phyloP scores from a whole-genome alignment of 2,329 filamentous ascomycete genomes.

The Hymenoscyphus linearis region DNA sequence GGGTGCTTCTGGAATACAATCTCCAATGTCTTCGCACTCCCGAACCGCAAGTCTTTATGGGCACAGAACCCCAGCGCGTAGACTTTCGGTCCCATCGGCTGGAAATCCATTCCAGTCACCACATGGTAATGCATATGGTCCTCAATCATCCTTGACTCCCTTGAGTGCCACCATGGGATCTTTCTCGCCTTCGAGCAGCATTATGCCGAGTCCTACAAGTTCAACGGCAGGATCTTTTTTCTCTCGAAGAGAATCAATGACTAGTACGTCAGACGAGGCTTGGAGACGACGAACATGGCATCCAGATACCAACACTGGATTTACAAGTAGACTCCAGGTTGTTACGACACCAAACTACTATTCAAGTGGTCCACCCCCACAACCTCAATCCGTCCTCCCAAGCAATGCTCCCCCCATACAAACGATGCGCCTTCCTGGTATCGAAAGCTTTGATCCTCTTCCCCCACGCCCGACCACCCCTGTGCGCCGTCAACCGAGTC shows the following conservation, averaged over 20 bases:
- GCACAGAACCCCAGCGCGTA: constrained; percentile 61
- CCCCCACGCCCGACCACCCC: constrained; percentile 59
- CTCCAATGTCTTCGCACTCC: constrained; percentile 65
- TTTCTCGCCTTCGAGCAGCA: constrained; percentile 52
- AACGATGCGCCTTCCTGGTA: constrained; percentile 71
- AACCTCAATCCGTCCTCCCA: constrained; percentile 22
- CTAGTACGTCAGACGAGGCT: constrained; percentile 63
- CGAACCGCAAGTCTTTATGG: constrained; percentile 69
- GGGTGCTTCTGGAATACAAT: constrained; percentile 56
- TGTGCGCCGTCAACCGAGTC: constrained; percentile 60
- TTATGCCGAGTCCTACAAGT: constrained; percentile 61
- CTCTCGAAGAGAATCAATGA: constrained; percentile 59
- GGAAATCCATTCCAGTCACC: constrained; percentile 69
- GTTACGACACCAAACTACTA: constrained; percentile 64
- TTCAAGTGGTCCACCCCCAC: constrained; percentile 33
- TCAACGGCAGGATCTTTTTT: constrained; percentile 51
- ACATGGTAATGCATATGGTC: constrained; percentile 50
- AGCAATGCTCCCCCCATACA: constrained; percentile 44
- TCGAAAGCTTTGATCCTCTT: constrained; percentile 83
- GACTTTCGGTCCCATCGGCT: constrained; percentile 76
- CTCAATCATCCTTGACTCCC: constrained; percentile 46
- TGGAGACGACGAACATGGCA: constrained; percentile 89
- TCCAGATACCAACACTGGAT: constrained; percentile 61
- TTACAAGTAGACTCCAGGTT: constrained; percentile 64
- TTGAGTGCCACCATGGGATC: constrained; percentile 49